These are phyloP conservation scores for Aspergillus coremiiformis DNA, from an alignment of 495 filamentous ascomycete species.

Conservation along the genomic window DNA sequence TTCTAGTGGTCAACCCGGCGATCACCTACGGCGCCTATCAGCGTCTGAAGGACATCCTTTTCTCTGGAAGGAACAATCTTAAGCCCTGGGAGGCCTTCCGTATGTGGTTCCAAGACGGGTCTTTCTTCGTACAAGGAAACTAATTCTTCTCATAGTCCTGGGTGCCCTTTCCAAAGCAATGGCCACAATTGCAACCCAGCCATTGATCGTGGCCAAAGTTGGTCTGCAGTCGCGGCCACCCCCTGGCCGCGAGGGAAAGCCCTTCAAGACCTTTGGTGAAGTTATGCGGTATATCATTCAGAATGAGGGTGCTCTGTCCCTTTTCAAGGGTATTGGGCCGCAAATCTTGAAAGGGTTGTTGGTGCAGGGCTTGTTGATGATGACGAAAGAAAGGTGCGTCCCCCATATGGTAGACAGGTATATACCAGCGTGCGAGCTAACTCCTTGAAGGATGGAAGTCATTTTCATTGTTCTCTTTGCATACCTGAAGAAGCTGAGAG, in stretches of 20 bases:
- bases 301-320: slow-evolving; percentile 70
- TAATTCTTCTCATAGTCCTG: slow-evolving; percentile 51
- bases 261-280: slow-evolving; percentile 89
- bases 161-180: slow-evolving; percentile 89
- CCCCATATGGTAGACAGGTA: not conserved
- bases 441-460: slow-evolving; percentile 67
- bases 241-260: slow-evolving; percentile 74
- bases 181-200: slow-evolving; percentile 89
- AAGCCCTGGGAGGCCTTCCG: slow-evolving; percentile 85
- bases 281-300: slow-evolving; percentile 91
- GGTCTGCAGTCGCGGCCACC: slow-evolving; percentile 90
- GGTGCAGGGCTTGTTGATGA: slow-evolving; percentile 96
- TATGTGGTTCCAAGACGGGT: slow-evolving; percentile 41
- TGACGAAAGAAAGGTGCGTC: slow-evolving; percentile 93
- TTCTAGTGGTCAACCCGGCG: slow-evolving; percentile 91
- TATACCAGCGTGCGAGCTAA: slow-evolving; percentile 20
- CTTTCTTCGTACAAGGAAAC: not conserved
- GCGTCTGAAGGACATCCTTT: slow-evolving; percentile 70
- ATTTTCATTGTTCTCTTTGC: slow-evolving; percentile 81
- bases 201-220: slow-evolving; percentile 96
- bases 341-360: slow-evolving; percentile 89
- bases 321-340: slow-evolving; percentile 96
- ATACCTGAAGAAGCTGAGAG: slow-evolving; percentile 63
- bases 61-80: slow-evolving; percentile 68
- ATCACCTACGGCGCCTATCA: slow-evolving; percentile 99